phyloP scores from a whole-genome alignment of 2,329 filamentous ascomycete species.

The Alternaria sp. region DNA sequence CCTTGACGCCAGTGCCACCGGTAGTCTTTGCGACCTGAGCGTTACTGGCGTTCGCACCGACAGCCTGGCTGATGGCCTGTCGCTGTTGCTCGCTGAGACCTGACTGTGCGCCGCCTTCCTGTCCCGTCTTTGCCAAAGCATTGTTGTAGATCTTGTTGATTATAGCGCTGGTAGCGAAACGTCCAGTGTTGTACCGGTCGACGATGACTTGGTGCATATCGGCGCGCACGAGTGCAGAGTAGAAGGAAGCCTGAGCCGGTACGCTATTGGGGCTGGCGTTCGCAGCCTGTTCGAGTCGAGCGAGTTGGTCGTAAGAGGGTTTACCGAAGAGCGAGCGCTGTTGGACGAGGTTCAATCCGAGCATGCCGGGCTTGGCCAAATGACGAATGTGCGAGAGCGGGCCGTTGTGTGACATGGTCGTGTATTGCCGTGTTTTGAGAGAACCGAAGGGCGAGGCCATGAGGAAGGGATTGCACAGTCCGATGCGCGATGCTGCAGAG shows the following conservation, averaged over 20 bases:
- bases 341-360: conserved; percentile 53
- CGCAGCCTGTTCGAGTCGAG: conserved; percentile 86
- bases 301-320: conserved; percentile 69
- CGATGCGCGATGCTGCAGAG: conserved; percentile 44
- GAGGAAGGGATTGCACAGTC: conserved; percentile 46
- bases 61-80: conserved; percentile 81
- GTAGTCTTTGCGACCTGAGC: conserved; percentile 67
- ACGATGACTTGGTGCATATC: conserved; percentile 94
- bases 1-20: conserved; percentile 74
- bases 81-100: conserved; percentile 68
- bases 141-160: conserved; percentile 82
- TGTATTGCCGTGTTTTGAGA: conserved; percentile 48
- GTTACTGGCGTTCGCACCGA: conserved; percentile 75
- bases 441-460: conserved; percentile 35
- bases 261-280: conserved; percentile 91
- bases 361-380: conserved; percentile 38
- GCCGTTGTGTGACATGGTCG: conserved; percentile 48
- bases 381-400: conserved; percentile 43
- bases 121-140: conserved; percentile 71
- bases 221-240: conserved; percentile 86
- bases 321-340: conserved; percentile 57
- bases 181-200: conserved; percentile 85
- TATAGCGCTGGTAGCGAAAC: conserved; percentile 80
- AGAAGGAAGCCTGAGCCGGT: conserved; percentile 90
- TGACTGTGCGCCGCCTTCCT: conserved; percentile 47